Base-by-base conservation (phyloP, 2,329 filamentous ascomycete species). In the Botryotinia convoluta region DNA sequence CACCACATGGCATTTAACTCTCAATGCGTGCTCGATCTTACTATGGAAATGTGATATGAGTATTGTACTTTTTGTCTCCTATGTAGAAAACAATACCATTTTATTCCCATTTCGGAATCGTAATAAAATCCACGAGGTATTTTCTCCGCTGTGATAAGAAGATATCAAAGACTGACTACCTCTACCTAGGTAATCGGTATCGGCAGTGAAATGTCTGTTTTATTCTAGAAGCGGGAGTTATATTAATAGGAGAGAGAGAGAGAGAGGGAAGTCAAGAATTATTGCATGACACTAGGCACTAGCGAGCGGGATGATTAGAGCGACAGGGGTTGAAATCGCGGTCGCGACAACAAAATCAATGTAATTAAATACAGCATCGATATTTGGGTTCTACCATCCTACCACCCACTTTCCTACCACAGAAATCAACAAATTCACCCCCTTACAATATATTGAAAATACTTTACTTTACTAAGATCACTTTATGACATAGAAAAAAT, bases 331-430 rank as follows among this genome's bases (percentile, higher is more conserved):
- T 57, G 14, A 64, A n/a, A 60, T 72, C 72, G 65, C 72, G 72
- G 68, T 63, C 65, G 72, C 65, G 72, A 73, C 65, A 73, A 70
- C 72, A 68, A 68, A 72, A 59, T 72, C 35, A 67, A 64, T 35
- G 62, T 63, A 63, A 71, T 37, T n/a, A 48, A 60, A 71, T 72
- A 61, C 60, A 70, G 71, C 64, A 76, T 77, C 75, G 77, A 76
- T 74, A 75, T 64, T 69, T 67, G 71, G 64, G 72, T 62, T 64
- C 37, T 73, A 75, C 74, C 71, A 73, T 73, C 63, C 37, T 73
- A 75, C 74, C 71, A 73, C 74, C 67, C 75, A 72, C 76, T 72
- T 32, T 69, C 63, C 29, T n/a, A 72, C 63, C 62, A 68, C 29
- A 45, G 18, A 29, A 44, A 22, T 48, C 29, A 60, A 37, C 29